A percentile compares a stretch with the other conserved stretches of the same genome.
phyloP scores from a whole-genome alignment of 192 early-diverging fungal genomes.

The Backusella sp. region DNA sequence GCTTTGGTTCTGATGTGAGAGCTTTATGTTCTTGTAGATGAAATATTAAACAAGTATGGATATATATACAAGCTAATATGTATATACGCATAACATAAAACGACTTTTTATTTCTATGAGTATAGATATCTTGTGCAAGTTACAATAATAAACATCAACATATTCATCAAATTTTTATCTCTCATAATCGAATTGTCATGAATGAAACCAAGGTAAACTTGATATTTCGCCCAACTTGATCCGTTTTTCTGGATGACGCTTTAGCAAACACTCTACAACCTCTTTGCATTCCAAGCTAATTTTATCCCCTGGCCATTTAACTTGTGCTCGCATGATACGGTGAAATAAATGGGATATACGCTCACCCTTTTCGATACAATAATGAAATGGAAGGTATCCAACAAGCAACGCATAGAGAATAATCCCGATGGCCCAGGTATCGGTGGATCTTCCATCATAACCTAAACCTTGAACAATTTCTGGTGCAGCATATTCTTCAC shows the following conservation, averaged over 20 bases:
- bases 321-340: constrained; percentile 61
- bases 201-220: constrained; percentile 48
- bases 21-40: not conserved
- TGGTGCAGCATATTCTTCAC: constrained; percentile 77
- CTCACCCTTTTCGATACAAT: constrained; percentile 50
- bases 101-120: not conserved
- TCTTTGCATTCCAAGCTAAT: constrained; percentile 45
- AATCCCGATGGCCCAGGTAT: constrained; percentile 81
- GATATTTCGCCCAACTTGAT: constrained; percentile 37
- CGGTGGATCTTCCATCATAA: constrained; percentile 68
- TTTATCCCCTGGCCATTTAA: constrained; percentile 50
- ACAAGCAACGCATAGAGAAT: constrained; percentile 74
- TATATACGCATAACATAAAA: not conserved
- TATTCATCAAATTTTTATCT: not conserved
- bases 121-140: not conserved
- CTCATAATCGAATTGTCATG: not conserved
- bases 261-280: constrained; percentile 46
- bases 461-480: constrained; percentile 62
- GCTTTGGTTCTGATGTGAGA: not conserved
- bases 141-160: not conserved
- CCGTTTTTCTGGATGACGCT: constrained; percentile 44
- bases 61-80: not conserved
- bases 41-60: not conserved
- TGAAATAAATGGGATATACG: constrained; percentile 53
- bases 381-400: constrained; percentile 75